A percentile compares a stretch with the other conserved stretches of the same genome.
These are phyloP conservation scores for Rhododendron simsii DNA, from an alignment of 148 eudicot genomes.

Conservation along the genomic window DNA sequence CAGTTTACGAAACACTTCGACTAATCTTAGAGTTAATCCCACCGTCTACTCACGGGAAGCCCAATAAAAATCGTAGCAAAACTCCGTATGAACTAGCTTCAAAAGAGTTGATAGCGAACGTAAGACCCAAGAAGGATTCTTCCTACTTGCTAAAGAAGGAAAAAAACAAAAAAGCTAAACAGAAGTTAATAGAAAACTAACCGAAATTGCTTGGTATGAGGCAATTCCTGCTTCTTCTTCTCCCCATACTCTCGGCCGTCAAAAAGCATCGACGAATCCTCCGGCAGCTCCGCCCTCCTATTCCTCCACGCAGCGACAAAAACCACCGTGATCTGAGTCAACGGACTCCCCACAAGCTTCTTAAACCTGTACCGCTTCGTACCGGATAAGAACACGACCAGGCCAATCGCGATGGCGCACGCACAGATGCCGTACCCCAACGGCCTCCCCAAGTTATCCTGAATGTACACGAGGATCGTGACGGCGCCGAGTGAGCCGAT, in stretches of 20 bases:
- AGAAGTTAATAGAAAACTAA: constrained; percentile 19
- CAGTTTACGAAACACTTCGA: no score
- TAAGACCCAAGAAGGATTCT: not conserved
- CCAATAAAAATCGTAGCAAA: no score
- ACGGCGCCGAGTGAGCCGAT: constrained; percentile 47
- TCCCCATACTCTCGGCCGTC: not conserved
- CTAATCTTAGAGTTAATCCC: no score
- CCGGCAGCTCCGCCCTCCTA: constrained; percentile 5
- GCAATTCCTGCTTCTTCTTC: constrained; percentile 55
- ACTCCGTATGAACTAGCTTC: no score
- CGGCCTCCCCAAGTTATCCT: constrained; percentile 41
- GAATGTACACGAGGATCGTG: constrained; percentile 51
- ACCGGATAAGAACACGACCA: not conserved
- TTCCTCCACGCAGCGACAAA: constrained; percentile 9
- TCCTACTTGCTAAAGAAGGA: not conserved
- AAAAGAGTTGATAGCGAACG: no score
- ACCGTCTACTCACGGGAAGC: no score
- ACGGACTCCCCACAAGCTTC: constrained; percentile 8
- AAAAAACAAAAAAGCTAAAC: not conserved
- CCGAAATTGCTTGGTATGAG: constrained; percentile 76
- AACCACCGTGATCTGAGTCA: constrained; percentile 8
- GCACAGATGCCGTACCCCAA: constrained; percentile 60
- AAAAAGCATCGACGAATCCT: not conserved
- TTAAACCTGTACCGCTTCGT: constrained; percentile 6
- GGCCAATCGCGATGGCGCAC: not conserved